Conservation (phyloP, 108 stramenopile species). For the Nannochloropsis gaditana region DNA sequence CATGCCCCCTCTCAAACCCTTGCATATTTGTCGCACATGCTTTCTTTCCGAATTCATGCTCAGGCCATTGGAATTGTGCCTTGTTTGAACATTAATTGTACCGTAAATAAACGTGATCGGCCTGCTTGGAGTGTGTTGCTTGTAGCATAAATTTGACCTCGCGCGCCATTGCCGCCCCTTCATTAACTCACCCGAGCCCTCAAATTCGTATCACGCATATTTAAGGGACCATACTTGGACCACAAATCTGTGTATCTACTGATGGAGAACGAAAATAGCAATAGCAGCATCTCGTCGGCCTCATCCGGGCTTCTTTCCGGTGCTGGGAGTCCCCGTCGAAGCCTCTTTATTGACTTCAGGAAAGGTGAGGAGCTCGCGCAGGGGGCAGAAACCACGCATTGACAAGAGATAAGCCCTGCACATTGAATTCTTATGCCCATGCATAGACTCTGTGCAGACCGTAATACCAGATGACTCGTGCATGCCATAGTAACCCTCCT, state of each 20-base stretch:
- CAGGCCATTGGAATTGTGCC: background rate
- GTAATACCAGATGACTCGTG: background rate
- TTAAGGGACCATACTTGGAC: background rate
- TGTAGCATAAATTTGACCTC: background rate
- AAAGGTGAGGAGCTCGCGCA: background rate
- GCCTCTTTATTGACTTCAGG: background rate
- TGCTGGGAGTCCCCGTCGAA: background rate
- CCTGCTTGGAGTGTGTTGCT: background rate
- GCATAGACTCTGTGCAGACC: background rate
- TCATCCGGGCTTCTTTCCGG: background rate
- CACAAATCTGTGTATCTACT: background rate
- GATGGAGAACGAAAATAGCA: constrained; percentile 8
- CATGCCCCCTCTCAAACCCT: no score
- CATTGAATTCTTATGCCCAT: background rate
- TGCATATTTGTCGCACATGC: no score
- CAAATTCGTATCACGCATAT: no score
- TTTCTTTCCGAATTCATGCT: no score
- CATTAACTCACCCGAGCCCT: background rate
- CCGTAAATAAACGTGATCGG: background rate
- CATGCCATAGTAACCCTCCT: background rate
- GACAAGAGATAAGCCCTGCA: background rate
- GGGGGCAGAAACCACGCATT: background rate
- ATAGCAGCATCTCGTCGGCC: background rate
- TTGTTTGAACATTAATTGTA: background rate
- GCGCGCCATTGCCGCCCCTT: background rate